Evolutionary conservation across 202 grass and related monocot species (phyloP), one percentile per base, ranked within the genome.

Genomic region (Panicum virgatum): DNA sequence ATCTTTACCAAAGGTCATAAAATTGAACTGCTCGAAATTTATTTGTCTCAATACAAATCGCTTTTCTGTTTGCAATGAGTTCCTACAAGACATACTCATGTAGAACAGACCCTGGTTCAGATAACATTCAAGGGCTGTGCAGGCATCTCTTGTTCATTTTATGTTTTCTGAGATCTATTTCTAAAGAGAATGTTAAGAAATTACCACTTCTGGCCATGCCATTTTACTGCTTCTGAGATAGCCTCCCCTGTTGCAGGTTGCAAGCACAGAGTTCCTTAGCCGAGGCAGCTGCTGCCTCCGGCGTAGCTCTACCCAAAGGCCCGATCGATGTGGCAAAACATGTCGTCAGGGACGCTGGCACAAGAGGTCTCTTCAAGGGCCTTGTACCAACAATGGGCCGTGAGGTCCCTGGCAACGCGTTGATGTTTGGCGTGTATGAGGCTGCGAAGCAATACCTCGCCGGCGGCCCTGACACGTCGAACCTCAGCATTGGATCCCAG

Each of bases 341-440:
- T 29, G 92, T 94, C 5, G 14, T 94, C 16, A 78, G 69, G 38
- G 89, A 91, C 18, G 92, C 83, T 15, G 92, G 92, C 19, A 0
- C 78, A 3, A 85, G 52, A 80, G 92, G 92, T 38, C 81, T 94
- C 44, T 91, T 87, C 69, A 94, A 91, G 72, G 92, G 92, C 58
- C 75, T 91, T 0, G 69, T 87, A 15, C 92, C 86, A 0, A 94
- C 89, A 5, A 71, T 94, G 81, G 92, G 86, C 3, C 92, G 92
- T 4, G 92, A 94, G 68, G 66, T 94, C 50, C 92, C 92, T 0
- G 92, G 92, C 38, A 94, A 94, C 0, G 92, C 92, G 2, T 53
- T 86, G 48, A 82, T 94, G 86, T 94, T 94, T 7, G 92, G 92
- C 10, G 89, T 91, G 77, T 94, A 94, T 5, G 89, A 91, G 60